These are phyloP conservation scores for Lentinula raphanica DNA, from an alignment of 768 basidiomycete species.

Conservation along the genomic window DNA sequence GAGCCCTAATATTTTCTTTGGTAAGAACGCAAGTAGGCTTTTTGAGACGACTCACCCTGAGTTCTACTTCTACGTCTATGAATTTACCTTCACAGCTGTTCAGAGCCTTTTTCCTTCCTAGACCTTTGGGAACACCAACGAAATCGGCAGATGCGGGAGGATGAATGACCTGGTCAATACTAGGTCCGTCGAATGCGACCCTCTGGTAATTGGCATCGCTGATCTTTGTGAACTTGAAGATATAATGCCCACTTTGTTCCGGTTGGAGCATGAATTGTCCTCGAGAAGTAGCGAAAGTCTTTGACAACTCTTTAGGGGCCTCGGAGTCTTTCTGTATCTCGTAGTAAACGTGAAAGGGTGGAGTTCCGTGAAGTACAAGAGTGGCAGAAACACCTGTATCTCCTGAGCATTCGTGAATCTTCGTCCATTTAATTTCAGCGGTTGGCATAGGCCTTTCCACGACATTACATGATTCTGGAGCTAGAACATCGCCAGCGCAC, in stretches of 20 bases:
- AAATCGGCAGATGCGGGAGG: constrained; percentile 82
- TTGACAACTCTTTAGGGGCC: constrained; percentile 48
- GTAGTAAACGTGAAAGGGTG: constrained; percentile 86
- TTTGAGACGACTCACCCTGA: constrained; percentile 47
- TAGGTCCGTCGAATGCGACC: constrained; percentile 66
- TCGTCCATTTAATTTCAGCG: constrained; percentile 84
- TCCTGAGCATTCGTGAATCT: constrained; percentile 87
- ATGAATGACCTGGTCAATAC: constrained; percentile 85
- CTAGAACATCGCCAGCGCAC: constrained; percentile 79
- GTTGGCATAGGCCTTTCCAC: constrained; percentile 70
- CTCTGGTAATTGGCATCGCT: constrained; percentile 83
- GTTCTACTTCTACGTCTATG: constrained; percentile 75
- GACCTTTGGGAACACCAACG: constrained; percentile 28
- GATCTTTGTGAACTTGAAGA: constrained; percentile 72
- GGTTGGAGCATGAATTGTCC: constrained; percentile 84
- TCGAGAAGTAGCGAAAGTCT: constrained; percentile 62
- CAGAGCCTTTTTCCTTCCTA: constrained; percentile 46
- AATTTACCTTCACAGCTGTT: constrained; percentile 76
- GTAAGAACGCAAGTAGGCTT: not conserved
- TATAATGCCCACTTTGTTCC: constrained; percentile 84
- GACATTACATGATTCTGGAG: constrained; percentile 77
- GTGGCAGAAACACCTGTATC: constrained; percentile 90
- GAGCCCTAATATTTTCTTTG: constrained; percentile 56
- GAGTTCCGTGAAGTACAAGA: constrained; percentile 80
- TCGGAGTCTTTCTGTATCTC: constrained; percentile 68